Base-by-base conservation (phyloP, 1,284 basidiomycete species). In the Sporisorium graminicola region DNA sequence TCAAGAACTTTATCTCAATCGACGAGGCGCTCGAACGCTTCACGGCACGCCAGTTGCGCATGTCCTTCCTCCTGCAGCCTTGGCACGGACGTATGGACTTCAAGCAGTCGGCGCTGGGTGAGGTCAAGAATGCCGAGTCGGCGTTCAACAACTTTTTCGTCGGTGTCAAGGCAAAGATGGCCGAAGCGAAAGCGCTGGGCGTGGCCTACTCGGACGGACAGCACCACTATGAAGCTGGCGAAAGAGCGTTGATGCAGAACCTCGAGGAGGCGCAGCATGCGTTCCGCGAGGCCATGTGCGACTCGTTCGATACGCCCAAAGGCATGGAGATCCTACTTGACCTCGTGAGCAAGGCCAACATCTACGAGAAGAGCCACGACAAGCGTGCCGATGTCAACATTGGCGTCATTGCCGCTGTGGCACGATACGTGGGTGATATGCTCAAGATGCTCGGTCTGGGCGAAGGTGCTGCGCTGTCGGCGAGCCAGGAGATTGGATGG, bases 1-100 rank as follows among this genome's bases (percentile, higher is more conserved):
- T 99, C 67, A 99, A 99, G 87, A 99, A 99, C 86, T 99, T 99
- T 83, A 98, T 99, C 83, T 97, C 96, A 8, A 97, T 99, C 79
- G 93, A 97, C 82, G 94, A 98, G 87, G 95, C 97, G n/a, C 87
- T 99, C 18, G 88, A 91, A 83, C 91, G 90, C 82, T 93, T 93
- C 86, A 90, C 92, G 2, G 90, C 97, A 5, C 90, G 97, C 13
- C 96, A 99, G 86, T 88, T 99, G 27, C 91, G 97, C n/a, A 89
- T 99, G 4, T 93, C 94, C 0, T 99, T 99, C 88, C 88, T 99
- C 82, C 90, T 92, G 8, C 94, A 96, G 84, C 87, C 91, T 22
- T 99, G 97, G 97, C 94, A 92, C 84, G 89, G 92, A 43, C 93
- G 93, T 82, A 90, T 98, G 77, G 97, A 99, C 87, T 98, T 98